phyloP scores from a whole-genome alignment of 2,329 filamentous ascomycete species.

The Fusarium sp. region DNA sequence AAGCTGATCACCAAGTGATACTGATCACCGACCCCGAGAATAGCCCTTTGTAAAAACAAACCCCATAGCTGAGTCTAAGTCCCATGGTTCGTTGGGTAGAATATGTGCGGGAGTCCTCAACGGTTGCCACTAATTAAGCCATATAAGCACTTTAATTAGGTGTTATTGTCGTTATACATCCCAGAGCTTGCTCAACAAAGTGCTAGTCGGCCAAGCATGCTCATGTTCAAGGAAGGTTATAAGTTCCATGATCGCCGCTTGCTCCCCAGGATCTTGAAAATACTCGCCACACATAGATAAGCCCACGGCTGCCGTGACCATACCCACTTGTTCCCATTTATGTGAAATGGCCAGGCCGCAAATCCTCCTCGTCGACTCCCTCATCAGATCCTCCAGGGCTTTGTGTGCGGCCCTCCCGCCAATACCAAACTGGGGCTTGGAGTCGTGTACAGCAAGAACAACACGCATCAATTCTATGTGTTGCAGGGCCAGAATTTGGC shows the following conservation, averaged over 20 bases:
- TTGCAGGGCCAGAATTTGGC: slow-evolving; percentile 34
- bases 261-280: slow-evolving; percentile 27
- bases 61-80: too few relatives aligned
- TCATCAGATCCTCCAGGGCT: slow-evolving; percentile 24
- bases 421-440: slow-evolving; percentile 29
- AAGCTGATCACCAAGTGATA: too few relatives aligned
- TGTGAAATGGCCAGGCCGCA: slow-evolving; percentile 27
- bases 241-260: slow-evolving; percentile 22
- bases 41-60: too few relatives aligned
- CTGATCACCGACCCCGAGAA: too few relatives aligned
- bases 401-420: slow-evolving; percentile 31
- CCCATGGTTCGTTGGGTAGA: too few relatives aligned
- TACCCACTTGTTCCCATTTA: slow-evolving; percentile 15
- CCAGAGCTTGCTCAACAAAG: background rate
- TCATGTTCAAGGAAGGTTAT: slow-evolving; percentile 24
- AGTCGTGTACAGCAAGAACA: slow-evolving; percentile 34
- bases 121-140: too few relatives aligned
- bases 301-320: slow-evolving; percentile 30
- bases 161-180: background rate
- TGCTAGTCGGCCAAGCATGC: slow-evolving; percentile 29
- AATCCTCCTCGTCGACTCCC: slow-evolving; percentile 21
- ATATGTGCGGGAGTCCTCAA: too few relatives aligned
- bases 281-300: slow-evolving; percentile 43
- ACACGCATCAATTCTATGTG: slow-evolving; percentile 33
- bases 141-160: too few relatives aligned